Base-by-base conservation (phyloP, 345 rosid species). In the Eucalyptus lansdowneana region DNA sequence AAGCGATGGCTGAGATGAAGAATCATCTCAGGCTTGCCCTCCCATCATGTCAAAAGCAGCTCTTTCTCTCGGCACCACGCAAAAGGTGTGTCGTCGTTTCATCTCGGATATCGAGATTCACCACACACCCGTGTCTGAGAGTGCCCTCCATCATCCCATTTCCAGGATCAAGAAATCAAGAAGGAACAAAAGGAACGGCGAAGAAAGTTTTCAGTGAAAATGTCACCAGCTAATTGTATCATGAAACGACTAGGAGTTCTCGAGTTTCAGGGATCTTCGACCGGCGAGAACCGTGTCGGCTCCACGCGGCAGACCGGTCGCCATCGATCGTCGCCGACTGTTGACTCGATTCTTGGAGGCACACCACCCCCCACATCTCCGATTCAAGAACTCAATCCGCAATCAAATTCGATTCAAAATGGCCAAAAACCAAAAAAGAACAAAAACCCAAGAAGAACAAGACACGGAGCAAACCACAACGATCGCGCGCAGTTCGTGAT, bases 221-320 rank as follows among this genome's bases (percentile, higher is more conserved):
- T 91, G 91, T 90, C 34, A 80, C 92, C 87, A 21, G 87, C 53
- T 40, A 37, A 89, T 89, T 88, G 90, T 88, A 72, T 67, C 90
- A 76, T 86, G 89, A 90, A 90, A 87, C 86, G 16, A 90, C 69
- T 22, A 10, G 49, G 45, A 51, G 34, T 3, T 8, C 5, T 51
- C 31, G 62, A 3, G 58, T 62, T 80, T 50, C 89, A 83, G 80
- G 89, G 67, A 88, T 91, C 85, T 87, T 90, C 89, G 5, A 76
- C 86, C 65, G 50, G 90, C 87, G 76, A 51, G 19, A 62, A 44
- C 86, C 60, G 40, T 92, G 7, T 92, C 31, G 93, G 90, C 91
- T 91, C 91, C 91, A 91, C 87, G 93, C 90, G 91, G 91, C 93
- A 90, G 92, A 88, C 90, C 80, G 90, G 90, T 86, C 91, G 85